Conservation (phyloP, 305 asterid genomes). For the Fraxinus xanthoxyloides region DNA sequence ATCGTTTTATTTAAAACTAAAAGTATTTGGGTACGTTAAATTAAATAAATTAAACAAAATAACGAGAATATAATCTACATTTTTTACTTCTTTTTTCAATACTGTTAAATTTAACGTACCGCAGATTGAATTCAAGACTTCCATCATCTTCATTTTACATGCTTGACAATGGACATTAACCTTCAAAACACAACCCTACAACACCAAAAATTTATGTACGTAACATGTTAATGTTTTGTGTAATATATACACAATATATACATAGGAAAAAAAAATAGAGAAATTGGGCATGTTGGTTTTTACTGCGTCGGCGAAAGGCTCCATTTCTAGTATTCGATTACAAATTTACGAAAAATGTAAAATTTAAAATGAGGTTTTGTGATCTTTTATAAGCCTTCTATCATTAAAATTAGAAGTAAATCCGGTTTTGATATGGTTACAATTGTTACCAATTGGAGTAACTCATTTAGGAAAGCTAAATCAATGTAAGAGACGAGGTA, state of each 20-base stretch:
- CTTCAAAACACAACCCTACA: slow-evolving; percentile 49
- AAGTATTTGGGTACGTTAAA: not conserved
- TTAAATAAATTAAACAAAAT: not conserved
- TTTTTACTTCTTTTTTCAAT: not conserved
- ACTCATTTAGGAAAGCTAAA: not conserved
- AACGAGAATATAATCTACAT: not conserved
- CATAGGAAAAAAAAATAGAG: not conserved
- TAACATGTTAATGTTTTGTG: not conserved
- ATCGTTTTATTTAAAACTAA: not conserved
- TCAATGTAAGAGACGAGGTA: not conserved
- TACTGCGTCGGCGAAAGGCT: slow-evolving; percentile 32
- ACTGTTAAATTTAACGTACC: slow-evolving; percentile 13
- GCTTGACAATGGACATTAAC: slow-evolving; percentile 45
- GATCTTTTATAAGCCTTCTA: not conserved
- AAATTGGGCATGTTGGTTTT: not conserved
- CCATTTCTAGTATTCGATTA: not conserved
- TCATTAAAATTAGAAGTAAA: not conserved
- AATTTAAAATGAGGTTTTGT: not conserved
- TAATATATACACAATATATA: not conserved
- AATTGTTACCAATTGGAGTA: not conserved
- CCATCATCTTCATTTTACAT: slow-evolving; percentile 47
- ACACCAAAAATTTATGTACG: not conserved
- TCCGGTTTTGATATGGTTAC: not conserved
- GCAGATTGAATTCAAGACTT: slow-evolving; percentile 42
- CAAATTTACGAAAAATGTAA: no score